phyloP scores from a whole-genome alignment of 306 rosid genomes.

The Lupinus albus region DNA sequence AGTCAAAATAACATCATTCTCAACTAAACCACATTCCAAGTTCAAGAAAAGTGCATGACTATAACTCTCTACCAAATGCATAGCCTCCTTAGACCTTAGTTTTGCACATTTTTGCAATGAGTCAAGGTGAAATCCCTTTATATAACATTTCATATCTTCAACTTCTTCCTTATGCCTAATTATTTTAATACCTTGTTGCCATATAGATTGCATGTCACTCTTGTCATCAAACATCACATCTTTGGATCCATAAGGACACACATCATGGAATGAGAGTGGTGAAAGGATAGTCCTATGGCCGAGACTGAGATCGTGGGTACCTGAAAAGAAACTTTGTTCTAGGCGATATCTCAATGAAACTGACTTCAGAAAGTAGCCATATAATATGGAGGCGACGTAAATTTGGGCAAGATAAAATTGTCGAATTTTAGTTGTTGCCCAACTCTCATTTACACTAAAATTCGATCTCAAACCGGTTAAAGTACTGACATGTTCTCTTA shows the following conservation, averaged over 20 bases:
- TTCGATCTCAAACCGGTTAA: slow-evolving; percentile 68
- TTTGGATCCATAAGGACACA: slow-evolving; percentile 44
- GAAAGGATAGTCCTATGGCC: slow-evolving; percentile 39
- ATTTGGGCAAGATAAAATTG: slow-evolving; percentile 50
- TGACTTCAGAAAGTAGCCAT: slow-evolving; percentile 78
- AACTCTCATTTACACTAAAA: slow-evolving; percentile 65
- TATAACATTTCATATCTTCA: slow-evolving; percentile 52
- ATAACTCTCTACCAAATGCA: slow-evolving; percentile 58
- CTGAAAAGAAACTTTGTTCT: slow-evolving; percentile 51
- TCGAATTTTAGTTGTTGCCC: slow-evolving; percentile 65
- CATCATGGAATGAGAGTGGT: slow-evolving; percentile 37
- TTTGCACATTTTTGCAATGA: slow-evolving; percentile 64
- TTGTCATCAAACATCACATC: slow-evolving; percentile 47
- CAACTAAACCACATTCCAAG: slow-evolving; percentile 40
- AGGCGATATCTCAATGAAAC: slow-evolving; percentile 62
- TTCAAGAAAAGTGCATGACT: slow-evolving; percentile 63
- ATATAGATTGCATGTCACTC: slow-evolving; percentile 37
- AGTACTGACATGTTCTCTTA: slow-evolving; percentile 66
- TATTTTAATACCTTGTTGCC: slow-evolving; percentile 40
- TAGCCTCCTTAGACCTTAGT: slow-evolving; percentile 67
- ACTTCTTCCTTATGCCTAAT: slow-evolving; percentile 42
- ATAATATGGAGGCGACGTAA: slow-evolving; percentile 70
- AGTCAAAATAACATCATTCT: slow-evolving; percentile 48
- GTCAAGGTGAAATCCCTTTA: slow-evolving; percentile 54
- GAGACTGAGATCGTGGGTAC: slow-evolving; percentile 43